Evolutionary conservation across 495 filamentous ascomycete genomes (phyloP).

Genomic region (Penicillium psychrofluorescens): DNA sequence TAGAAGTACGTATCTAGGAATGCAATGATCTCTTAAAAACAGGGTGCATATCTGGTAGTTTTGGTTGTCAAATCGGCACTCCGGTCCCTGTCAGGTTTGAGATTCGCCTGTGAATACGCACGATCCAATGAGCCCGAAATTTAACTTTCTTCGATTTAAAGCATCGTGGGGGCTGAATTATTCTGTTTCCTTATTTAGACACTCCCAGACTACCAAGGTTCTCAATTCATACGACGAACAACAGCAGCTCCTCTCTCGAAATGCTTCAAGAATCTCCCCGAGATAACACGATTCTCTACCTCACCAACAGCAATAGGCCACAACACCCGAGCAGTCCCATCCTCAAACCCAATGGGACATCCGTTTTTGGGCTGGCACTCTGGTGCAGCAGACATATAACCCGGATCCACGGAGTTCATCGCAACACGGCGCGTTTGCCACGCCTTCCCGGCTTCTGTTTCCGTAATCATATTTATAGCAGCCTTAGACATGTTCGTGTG

Average conservation of each 20-base stretch:
- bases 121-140: too few relatives aligned
- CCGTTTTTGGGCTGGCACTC: slow-evolving; percentile 19
- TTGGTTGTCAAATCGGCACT: too few relatives aligned
- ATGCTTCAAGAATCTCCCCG: slow-evolving; percentile 42
- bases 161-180: too few relatives aligned
- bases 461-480: slow-evolving; percentile 43
- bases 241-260: slow-evolving; percentile 11
- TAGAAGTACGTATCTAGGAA: too few relatives aligned
- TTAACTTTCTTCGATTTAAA: too few relatives aligned
- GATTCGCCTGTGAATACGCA: too few relatives aligned
- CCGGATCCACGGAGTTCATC: slow-evolving; percentile 44
- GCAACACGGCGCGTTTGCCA: slow-evolving; percentile 30
- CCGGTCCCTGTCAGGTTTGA: too few relatives aligned
- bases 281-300: slow-evolving; percentile 19
- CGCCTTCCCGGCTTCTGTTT: slow-evolving; percentile 26
- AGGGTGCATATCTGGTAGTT: too few relatives aligned
- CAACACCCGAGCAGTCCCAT: slow-evolving; percentile 38
- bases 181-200: too few relatives aligned
- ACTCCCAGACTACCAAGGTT: too few relatives aligned
- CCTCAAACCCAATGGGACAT: slow-evolving; percentile 41
- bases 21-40: too few relatives aligned
- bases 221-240: too few relatives aligned
- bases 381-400: slow-evolving; percentile 41
- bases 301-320: slow-evolving; percentile 41
- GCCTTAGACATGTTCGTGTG: slow-evolving; percentile 48